Evolutionary conservation across 352 stramenopile species (phyloP).

Genomic region (Peronospora farinosa): DNA sequence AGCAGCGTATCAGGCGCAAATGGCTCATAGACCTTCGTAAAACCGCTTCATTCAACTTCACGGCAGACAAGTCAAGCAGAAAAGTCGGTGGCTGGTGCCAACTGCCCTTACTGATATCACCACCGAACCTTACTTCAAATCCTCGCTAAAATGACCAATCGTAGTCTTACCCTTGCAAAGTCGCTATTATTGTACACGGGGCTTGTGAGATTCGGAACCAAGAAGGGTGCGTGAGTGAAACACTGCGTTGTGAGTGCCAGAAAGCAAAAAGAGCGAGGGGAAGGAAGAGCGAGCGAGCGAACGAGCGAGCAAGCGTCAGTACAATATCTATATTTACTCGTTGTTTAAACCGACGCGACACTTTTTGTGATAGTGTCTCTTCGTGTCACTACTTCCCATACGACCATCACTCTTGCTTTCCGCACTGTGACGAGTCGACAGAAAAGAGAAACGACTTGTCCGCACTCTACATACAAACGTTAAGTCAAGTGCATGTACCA

Average conservation of each 20-base stretch:
- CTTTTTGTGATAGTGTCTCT: conserved; percentile 22
- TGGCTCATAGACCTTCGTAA: not conserved
- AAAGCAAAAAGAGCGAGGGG: conserved; percentile 36
- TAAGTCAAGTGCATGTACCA: conserved; percentile 11
- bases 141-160: conserved; percentile 5
- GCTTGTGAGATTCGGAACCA: conserved; percentile 20
- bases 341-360: conserved; percentile 3
- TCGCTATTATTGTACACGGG: not conserved
- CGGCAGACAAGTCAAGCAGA: not conserved
- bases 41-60: not conserved
- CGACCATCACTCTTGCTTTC: conserved; percentile 28
- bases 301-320: not conserved
- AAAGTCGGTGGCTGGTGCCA: conserved; percentile 9
- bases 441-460: not conserved
- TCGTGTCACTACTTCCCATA: conserved; percentile 6
- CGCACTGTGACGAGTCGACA: not conserved
- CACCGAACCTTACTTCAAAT: conserved; percentile 7
- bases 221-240: conserved; percentile 4
- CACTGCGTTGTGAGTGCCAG: conserved; percentile 18
- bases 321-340: not conserved
- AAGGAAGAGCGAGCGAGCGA: conserved; percentile 6
- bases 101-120: conserved; percentile 13
- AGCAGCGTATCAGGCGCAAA: not conserved
- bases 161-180: not conserved
- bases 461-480: conserved; percentile 2